These are phyloP conservation scores for Eucalyptus marginata DNA, from an alignment of 345 rosid genomes.

Conservation along the genomic window DNA sequence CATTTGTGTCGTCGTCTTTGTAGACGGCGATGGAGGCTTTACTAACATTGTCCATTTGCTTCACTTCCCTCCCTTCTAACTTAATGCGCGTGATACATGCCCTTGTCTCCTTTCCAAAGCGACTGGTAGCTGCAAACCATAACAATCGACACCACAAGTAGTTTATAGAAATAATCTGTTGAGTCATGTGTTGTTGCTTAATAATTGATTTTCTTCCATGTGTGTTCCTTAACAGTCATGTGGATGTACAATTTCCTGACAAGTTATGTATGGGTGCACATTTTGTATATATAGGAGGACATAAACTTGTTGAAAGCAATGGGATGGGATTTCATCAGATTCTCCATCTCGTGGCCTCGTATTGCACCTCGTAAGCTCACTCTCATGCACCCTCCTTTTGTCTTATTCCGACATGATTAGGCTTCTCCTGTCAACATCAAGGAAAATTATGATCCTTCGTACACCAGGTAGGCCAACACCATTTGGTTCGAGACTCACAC, in stretches of 20 bases:
- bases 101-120: not conserved
- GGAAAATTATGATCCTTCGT: not conserved
- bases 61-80: not conserved
- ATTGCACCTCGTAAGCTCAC: constrained; percentile 24
- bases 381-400: not conserved
- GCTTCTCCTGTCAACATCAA: not conserved
- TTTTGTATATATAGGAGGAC: constrained; percentile 17
- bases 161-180: not conserved
- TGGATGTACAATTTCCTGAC: not conserved
- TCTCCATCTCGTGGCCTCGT: constrained; percentile 54
- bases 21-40: not conserved
- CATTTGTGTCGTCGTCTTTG: not conserved
- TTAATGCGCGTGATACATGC: not conserved
- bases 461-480: not conserved
- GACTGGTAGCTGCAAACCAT: not conserved
- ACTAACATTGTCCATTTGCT: not conserved
- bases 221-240: not conserved
- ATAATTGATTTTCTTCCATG: not conserved
- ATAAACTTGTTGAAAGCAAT: constrained; percentile 15
- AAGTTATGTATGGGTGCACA: not conserved
- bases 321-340: constrained; percentile 32
- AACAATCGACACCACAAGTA: not conserved
- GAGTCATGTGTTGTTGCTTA: not conserved
- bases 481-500: not conserved
- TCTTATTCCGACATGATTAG: not conserved